phyloP scores from a whole-genome alignment of 1,139 yeast genomes.

The Meyerozyma guilliermondii region DNA sequence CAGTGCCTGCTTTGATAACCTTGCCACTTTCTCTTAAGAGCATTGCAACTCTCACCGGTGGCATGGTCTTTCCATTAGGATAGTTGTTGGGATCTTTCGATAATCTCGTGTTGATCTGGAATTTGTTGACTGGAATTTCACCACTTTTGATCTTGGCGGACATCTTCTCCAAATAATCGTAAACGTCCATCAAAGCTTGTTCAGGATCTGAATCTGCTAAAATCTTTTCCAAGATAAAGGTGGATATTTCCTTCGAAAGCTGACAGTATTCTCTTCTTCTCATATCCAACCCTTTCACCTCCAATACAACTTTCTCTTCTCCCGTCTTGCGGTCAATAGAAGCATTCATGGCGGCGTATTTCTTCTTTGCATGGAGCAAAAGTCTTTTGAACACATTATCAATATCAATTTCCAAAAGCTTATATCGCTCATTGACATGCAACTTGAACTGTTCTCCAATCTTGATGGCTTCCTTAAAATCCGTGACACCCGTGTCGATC shows the following conservation, averaged over 20 bases:
- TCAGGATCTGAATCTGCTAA: conserved; percentile 77
- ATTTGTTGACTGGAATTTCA: conserved; percentile 60
- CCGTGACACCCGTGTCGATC: conserved; percentile 86
- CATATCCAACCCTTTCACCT: conserved; percentile 96
- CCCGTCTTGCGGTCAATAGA: conserved; percentile 44
- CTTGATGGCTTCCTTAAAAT: conserved; percentile 66
- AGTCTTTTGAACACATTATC: conserved; percentile 89
- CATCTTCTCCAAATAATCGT: conserved; percentile 64
- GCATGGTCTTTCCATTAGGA: conserved; percentile 79
- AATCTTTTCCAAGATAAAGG: conserved; percentile 66
- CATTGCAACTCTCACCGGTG: conserved; percentile 90
- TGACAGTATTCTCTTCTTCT: conserved; percentile 95
- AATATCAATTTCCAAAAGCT: conserved; percentile 84
- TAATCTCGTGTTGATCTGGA: conserved; percentile 65
- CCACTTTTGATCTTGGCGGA: conserved; percentile 54
- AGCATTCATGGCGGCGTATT: conserved; percentile 86
- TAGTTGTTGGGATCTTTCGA: conserved; percentile 73
- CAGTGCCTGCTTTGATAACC: conserved; percentile 82
- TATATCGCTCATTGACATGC: conserved; percentile 84
- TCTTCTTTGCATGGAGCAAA: conserved; percentile 91
- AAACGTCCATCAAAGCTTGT: conserved; percentile 66
- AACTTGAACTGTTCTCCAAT: conserved; percentile 83
- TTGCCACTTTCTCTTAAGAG: conserved; percentile 77
- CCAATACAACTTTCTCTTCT: conserved; percentile 53
- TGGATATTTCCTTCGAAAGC: conserved; percentile 82